These are phyloP conservation scores for Claviceps maximensis DNA, from an alignment of 2,329 filamentous ascomycete genomes.

Conservation along the genomic window DNA sequence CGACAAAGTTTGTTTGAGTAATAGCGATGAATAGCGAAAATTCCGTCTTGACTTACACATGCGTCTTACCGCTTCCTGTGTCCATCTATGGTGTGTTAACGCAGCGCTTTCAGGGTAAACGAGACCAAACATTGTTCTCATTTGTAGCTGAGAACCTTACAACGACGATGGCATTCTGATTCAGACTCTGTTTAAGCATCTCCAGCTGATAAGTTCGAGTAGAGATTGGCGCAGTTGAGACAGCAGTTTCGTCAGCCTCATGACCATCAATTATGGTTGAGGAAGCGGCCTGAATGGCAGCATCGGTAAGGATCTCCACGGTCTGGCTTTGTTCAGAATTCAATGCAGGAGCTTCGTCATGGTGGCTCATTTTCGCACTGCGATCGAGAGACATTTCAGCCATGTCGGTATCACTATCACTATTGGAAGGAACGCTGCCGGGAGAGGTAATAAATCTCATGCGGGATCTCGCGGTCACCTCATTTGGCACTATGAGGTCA, in stretches of 20 bases:
- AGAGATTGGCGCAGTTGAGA: slow-evolving; percentile 20
- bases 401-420: slow-evolving; percentile 6
- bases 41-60: slow-evolving; percentile 41
- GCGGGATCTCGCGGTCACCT: neutral
- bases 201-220: slow-evolving; percentile 58
- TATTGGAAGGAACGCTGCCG: neutral
- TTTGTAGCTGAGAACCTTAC: slow-evolving; percentile 26
- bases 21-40: neutral
- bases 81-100: slow-evolving; percentile 49
- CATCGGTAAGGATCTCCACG: slow-evolving; percentile 9
- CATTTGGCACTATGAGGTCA: neutral
- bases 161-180: slow-evolving; percentile 57
- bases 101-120: neutral
- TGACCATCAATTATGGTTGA: slow-evolving; percentile 1
- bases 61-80: slow-evolving; percentile 67
- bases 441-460: slow-evolving; percentile 5
- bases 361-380: neutral
- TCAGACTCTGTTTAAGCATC: slow-evolving; percentile 59
- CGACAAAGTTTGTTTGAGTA: neutral
- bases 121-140: neutral
- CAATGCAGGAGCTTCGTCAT: neutral
- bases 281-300: slow-evolving; percentile 4
- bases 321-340: slow-evolving; percentile 3
- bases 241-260: neutral
- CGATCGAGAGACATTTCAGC: neutral